phyloP scores from a whole-genome alignment of 2,329 filamentous ascomycete species.

The Penicillium concentricum region DNA sequence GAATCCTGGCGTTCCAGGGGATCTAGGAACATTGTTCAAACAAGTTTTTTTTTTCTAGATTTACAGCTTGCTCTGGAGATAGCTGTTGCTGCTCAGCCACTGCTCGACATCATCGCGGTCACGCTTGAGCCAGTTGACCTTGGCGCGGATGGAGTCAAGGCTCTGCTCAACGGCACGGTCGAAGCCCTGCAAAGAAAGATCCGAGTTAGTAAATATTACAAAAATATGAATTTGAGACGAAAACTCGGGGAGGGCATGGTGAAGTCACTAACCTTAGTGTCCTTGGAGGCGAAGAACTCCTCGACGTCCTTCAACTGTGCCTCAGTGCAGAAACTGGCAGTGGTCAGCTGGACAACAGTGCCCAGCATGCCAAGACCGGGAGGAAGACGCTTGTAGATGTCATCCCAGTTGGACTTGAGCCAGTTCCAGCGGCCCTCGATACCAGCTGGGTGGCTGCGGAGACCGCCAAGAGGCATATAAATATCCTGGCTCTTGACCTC shows the following conservation, averaged over 20 bases:
- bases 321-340: constrained; percentile 73
- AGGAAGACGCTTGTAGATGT: constrained; percentile 74
- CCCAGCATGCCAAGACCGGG: constrained; percentile 85
- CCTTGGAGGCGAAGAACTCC: constrained; percentile 76
- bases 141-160: constrained; percentile 78
- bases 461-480: constrained; percentile 79
- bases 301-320: constrained; percentile 75
- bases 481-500: constrained; percentile 94
- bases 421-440: constrained; percentile 78
- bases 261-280: constrained; percentile 63
- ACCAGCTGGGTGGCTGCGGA: constrained; percentile 74
- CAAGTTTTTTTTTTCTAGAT: neutral
- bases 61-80: constrained; percentile 46
- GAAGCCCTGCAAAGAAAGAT: constrained; percentile 56
- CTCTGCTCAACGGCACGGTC: constrained; percentile 89
- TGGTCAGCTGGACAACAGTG: constrained; percentile 77
- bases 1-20: neutral
- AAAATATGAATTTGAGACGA: neutral
- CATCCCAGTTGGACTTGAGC: constrained; percentile 87
- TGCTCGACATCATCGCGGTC: constrained; percentile 73
- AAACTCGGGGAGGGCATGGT: neutral
- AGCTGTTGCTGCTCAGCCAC: constrained; percentile 68
- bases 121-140: constrained; percentile 75
- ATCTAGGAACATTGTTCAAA: neutral
- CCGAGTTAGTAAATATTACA: constrained; percentile 13